phyloP scores from a whole-genome alignment of 2,329 filamentous ascomycete species.

The Thielaviopsis punctulata region DNA sequence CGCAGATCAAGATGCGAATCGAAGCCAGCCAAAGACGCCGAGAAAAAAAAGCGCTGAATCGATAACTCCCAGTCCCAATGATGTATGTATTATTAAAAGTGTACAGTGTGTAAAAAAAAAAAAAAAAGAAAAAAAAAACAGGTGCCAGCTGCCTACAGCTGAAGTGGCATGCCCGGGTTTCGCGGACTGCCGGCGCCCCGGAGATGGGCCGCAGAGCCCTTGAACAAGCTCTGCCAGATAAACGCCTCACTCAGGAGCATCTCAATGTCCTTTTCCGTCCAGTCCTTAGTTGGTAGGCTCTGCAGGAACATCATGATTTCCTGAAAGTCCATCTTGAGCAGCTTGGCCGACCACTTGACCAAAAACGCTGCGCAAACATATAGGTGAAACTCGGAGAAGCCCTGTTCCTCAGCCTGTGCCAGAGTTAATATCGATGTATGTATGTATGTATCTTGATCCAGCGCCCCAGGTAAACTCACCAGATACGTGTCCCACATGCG shows the following conservation, averaged over 20 bases:
- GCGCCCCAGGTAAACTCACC: too few relatives aligned
- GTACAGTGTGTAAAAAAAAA: background rate
- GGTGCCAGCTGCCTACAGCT: slow-evolving; percentile 15
- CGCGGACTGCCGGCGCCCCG: slow-evolving; percentile 30
- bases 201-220: slow-evolving; percentile 82
- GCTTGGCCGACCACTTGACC: slow-evolving; percentile 92
- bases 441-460: too few relatives aligned
- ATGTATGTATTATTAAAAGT: too few relatives aligned
- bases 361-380: slow-evolving; percentile 97
- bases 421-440: too few relatives aligned
- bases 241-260: slow-evolving; percentile 89
- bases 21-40: too few relatives aligned
- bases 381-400: slow-evolving; percentile 94
- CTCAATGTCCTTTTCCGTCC: slow-evolving; percentile 98
- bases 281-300: slow-evolving; percentile 75
- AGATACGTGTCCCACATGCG: slow-evolving; percentile 99
- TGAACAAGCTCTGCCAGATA: slow-evolving; percentile 96
- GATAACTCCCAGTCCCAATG: too few relatives aligned
- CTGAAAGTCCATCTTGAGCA: slow-evolving; percentile 94
- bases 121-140: background rate
- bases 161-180: slow-evolving; percentile 24
- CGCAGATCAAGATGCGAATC: too few relatives aligned
- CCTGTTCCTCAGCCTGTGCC: slow-evolving; percentile 84
- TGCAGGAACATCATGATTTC: slow-evolving; percentile 99
- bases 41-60: too few relatives aligned